These are phyloP conservation scores for Microbotryomycetes sp. DNA, from an alignment of 1,284 basidiomycete genomes.

Conservation along the genomic window DNA sequence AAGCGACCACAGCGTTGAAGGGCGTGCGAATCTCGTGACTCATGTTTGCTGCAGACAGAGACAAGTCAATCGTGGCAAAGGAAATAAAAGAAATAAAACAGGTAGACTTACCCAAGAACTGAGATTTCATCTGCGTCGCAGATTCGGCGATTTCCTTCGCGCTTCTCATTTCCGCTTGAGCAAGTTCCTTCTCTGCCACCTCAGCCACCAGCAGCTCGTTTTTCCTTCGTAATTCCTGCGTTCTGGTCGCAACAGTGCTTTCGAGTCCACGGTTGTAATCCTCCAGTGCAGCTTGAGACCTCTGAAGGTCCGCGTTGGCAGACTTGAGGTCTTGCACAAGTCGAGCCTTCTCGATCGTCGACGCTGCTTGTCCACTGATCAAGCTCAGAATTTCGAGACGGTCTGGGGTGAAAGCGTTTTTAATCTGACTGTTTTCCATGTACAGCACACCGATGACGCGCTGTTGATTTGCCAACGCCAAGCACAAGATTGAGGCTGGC, in stretches of 20 bases:
- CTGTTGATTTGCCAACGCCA: slow-evolving; percentile 21
- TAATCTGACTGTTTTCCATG: slow-evolving; percentile 27
- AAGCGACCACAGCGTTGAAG: slow-evolving; percentile 32
- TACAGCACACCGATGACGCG: slow-evolving; percentile 28
- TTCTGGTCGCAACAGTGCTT: slow-evolving; percentile 20
- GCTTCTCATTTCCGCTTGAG: slow-evolving; percentile 29
- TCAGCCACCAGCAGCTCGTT: slow-evolving; percentile 20
- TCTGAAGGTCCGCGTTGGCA: slow-evolving; percentile 22
- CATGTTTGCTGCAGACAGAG: slow-evolving; percentile 5
- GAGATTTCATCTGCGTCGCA: slow-evolving; percentile 27
- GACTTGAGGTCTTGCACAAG: slow-evolving; percentile 25
- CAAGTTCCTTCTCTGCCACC: slow-evolving; percentile 25
- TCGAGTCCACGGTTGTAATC: slow-evolving; percentile 28
- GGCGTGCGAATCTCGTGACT: slow-evolving; percentile 27
- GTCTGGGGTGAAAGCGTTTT: slow-evolving; percentile 28
- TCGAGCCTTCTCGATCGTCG: slow-evolving; percentile 28
- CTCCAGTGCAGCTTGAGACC: slow-evolving; percentile 26
- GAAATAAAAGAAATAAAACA: too few relatives aligned
- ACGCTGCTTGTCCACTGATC: slow-evolving; percentile 25
- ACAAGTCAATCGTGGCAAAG: not conserved
- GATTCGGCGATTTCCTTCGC: slow-evolving; percentile 29
- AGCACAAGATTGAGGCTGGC: slow-evolving; percentile 27
- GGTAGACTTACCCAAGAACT: slow-evolving; percentile 21
- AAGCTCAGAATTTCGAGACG: slow-evolving; percentile 31
- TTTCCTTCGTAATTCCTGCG: slow-evolving; percentile 17